phyloP scores from a whole-genome alignment of 305 asterid species.

The Solanum chacoense region DNA sequence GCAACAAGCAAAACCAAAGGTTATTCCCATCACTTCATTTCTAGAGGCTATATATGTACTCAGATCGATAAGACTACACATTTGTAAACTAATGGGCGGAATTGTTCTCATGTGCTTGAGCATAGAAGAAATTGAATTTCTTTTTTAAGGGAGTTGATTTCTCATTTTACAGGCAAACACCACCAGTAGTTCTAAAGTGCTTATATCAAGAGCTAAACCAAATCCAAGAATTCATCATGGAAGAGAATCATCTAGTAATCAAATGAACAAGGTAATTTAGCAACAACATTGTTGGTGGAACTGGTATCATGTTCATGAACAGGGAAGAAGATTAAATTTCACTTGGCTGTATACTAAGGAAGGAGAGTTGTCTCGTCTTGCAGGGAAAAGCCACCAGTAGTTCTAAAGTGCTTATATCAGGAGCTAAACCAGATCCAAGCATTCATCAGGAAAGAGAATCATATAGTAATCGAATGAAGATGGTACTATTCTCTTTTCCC shows the following conservation, averaged over 20 bases:
- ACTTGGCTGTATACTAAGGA: neutral
- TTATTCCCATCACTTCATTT: constrained; percentile 2
- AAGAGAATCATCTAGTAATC: constrained; percentile 17
- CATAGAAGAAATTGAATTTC: neutral
- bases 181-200: constrained; percentile 16
- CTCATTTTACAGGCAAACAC: constrained; percentile 35
- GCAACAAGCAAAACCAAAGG: constrained; percentile 46
- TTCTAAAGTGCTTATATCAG: constrained; percentile 11
- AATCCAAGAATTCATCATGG: constrained; percentile 17
- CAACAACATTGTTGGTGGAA: neutral
- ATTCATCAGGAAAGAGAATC: constrained; percentile 16
- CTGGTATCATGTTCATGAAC: neutral
- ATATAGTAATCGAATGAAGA: constrained; percentile 21
- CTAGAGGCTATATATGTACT: neutral
- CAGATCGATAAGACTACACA: neutral
- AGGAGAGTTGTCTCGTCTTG: constrained; percentile 5
- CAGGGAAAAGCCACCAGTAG: constrained; percentile 33
- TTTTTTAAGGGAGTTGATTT: neutral
- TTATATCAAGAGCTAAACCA: constrained; percentile 20
- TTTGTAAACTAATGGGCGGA: neutral
- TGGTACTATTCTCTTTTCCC: constrained; percentile 32
- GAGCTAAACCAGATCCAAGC: constrained; percentile 19
- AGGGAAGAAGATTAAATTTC: neutral
- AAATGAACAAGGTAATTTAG: constrained; percentile 37
- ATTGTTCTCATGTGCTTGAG: neutral